phyloP scores from a whole-genome alignment of 805 yeast species.

The Lachancea cidri region DNA sequence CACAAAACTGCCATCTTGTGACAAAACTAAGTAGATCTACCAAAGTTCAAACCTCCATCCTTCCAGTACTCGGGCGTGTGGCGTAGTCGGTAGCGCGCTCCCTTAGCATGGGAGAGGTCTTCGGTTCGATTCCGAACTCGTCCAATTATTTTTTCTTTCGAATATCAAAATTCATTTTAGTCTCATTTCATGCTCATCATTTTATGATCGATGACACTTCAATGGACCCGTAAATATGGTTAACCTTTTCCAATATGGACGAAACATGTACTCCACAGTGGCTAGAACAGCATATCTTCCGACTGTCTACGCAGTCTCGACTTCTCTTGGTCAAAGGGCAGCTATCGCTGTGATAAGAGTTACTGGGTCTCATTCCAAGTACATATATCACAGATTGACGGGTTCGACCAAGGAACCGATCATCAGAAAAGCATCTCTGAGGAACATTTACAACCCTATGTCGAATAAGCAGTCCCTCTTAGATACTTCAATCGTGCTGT shows the following conservation, averaged over 20 bases:
- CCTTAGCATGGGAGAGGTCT: constrained; percentile 78
- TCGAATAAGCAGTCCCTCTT: constrained; percentile 36
- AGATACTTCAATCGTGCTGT: constrained; percentile 73
- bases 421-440: constrained; percentile 52
- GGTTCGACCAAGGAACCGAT: constrained; percentile 33
- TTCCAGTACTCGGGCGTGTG: constrained; percentile 80
- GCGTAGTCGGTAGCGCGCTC: constrained; percentile 83
- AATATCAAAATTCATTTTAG: background rate
- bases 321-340: constrained; percentile 63
- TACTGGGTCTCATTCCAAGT: constrained; percentile 61
- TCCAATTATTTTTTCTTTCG: constrained; percentile 37
- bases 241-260: background rate
- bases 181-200: too few species aligned
- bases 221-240: too few species aligned
- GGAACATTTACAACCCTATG: constrained; percentile 47
- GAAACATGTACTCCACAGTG: constrained; percentile 3
- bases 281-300: constrained; percentile 33
- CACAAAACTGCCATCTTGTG: too few species aligned
- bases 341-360: constrained; percentile 85
- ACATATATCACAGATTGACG: constrained; percentile 47
- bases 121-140: constrained; percentile 78
- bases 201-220: too few species aligned
- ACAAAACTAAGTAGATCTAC: too few species aligned
- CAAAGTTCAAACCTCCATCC: too few species aligned
- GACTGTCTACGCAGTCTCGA: constrained; percentile 88